These are phyloP conservation scores for Prosopis cineraria DNA, from an alignment of 306 rosid genomes.

Conservation along the genomic window DNA sequence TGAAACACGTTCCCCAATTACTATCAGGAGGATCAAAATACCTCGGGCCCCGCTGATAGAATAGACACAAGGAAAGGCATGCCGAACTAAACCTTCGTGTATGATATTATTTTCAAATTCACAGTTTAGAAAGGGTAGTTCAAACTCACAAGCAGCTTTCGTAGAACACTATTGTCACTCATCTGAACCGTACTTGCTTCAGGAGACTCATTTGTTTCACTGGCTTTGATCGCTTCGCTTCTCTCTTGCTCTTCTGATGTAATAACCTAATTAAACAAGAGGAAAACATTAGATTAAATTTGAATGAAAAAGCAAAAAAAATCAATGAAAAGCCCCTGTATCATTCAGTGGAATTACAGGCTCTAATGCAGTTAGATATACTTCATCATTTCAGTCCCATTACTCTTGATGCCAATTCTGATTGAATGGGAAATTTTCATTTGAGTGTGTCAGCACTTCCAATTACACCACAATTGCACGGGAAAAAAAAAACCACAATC, in stretches of 20 bases:
- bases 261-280: conserved; percentile 40
- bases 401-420: neutral
- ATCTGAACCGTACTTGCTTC: conserved; percentile 48
- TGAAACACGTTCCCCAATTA: conserved; percentile 88
- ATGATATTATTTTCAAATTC: conserved; percentile 41
- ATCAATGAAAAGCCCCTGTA: neutral
- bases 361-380: neutral
- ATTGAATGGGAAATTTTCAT: neutral
- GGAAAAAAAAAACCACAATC: neutral
- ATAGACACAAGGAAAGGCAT: conserved; percentile 43
- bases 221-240: conserved; percentile 20
- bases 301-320: neutral
- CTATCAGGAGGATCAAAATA: conserved; percentile 91
- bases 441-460: neutral
- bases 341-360: neutral
- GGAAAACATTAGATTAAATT: neutral
- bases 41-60: conserved; percentile 92
- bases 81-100: conserved; percentile 52
- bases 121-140: conserved; percentile 45
- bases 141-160: conserved; percentile 90
- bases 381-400: neutral
- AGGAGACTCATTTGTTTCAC: conserved; percentile 33
- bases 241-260: conserved; percentile 41
- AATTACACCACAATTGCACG: neutral
- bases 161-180: conserved; percentile 61